Conservation (phyloP, 2,329 filamentous ascomycete species). For the Lasiodiplodia gonubiensis region DNA sequence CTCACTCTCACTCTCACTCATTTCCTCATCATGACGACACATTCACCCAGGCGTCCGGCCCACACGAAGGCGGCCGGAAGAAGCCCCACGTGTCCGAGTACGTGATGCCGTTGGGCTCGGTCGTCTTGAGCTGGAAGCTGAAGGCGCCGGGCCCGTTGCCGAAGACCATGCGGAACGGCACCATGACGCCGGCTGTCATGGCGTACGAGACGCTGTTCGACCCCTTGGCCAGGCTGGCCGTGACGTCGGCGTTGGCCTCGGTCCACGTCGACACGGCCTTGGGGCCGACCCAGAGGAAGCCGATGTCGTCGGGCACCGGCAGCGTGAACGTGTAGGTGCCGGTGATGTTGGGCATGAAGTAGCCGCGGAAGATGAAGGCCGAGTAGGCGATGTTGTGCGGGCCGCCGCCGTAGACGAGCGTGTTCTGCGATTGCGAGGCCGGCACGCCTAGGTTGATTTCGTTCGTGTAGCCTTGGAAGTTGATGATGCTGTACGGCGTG, state of each 20-base stretch:
- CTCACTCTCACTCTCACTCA: not conserved
- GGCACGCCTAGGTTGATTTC: not conserved
- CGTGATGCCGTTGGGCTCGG: not conserved
- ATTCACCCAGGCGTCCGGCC: not conserved
- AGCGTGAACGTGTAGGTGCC: not conserved
- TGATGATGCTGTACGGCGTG: not conserved
- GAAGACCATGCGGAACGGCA: not conserved
- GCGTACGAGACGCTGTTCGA: not conserved
- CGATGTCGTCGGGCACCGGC: not conserved
- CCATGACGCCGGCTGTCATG: not conserved
- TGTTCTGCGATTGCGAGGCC: not conserved
- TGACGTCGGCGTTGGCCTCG: not conserved
- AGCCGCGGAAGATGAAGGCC: constrained; percentile 1
- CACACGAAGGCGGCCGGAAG: not conserved
- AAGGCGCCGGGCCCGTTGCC: not conserved
- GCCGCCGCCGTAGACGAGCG: not conserved
- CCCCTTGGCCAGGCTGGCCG: not conserved
- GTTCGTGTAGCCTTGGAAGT: not conserved
- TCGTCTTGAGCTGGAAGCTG: not conserved
- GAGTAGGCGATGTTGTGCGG: not conserved
- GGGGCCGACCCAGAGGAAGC: not conserved
- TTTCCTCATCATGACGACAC: not conserved
- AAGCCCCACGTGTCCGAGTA: not conserved
- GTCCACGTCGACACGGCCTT: not conserved
- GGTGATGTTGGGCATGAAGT: not conserved